Conservation (phyloP, 129 eudicot genomes). For the Ambrosia artemisiifolia region DNA sequence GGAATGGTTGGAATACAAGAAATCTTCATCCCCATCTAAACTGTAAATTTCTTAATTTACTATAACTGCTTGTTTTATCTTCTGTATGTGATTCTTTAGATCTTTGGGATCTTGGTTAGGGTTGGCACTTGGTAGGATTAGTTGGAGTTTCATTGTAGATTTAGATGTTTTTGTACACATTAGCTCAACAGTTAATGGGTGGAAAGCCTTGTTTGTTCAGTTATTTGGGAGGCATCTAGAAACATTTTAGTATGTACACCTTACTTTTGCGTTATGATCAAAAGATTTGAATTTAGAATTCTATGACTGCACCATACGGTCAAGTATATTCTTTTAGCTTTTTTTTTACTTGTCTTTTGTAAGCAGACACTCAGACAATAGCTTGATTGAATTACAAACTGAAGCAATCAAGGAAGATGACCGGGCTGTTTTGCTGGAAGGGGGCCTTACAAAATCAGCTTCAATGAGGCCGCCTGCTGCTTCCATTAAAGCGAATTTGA, state of each 20-base stretch:
- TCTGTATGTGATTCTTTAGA: not conserved
- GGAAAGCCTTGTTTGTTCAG: not conserved
- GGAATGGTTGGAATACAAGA: conserved; percentile 84
- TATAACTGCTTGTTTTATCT: not conserved
- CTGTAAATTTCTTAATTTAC: conserved; percentile 51
- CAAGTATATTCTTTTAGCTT: not conserved
- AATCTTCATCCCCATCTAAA: conserved; percentile 62
- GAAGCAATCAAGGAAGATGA: conserved; percentile 72
- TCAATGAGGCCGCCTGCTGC: conserved; percentile 57
- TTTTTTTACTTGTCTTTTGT: conserved; percentile 13
- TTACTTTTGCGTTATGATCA: not conserved
- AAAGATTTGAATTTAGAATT: conserved; percentile 1
- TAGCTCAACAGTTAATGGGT: not conserved
- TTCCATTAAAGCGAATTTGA: conserved; percentile 58
- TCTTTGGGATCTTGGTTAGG: not conserved
- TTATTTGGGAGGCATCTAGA: not conserved
- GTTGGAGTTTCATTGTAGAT: not conserved
- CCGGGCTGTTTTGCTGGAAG: conserved; percentile 76
- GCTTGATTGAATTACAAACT: conserved; percentile 68
- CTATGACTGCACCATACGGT: not conserved
- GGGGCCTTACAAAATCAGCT: conserved; percentile 78
- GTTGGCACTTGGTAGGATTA: not conserved
- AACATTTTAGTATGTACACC: not conserved
- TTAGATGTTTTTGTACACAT: not conserved
- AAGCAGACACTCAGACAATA: conserved; percentile 82